Conservation (phyloP, 2,329 filamentous ascomycete genomes). For the Botrytis squamosa region DNA sequence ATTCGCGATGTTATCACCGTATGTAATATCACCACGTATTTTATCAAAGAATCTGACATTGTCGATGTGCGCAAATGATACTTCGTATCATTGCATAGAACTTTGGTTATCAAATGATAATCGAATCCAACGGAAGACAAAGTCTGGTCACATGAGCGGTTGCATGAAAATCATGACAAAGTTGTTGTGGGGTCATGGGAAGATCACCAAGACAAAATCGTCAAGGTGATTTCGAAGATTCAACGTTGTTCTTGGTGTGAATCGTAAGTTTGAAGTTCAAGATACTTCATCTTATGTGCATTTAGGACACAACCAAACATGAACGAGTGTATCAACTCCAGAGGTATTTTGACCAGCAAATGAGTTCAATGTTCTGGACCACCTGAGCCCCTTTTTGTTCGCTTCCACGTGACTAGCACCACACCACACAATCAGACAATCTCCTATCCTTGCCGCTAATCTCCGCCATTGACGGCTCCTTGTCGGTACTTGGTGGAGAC, state of each 20-base stretch:
- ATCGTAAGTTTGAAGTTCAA: neutral
- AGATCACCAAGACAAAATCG: neutral
- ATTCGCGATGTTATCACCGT: neutral
- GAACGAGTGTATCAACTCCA: neutral
- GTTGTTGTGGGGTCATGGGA: neutral
- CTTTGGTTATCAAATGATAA: neutral
- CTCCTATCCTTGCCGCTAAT: slow-evolving; percentile 9
- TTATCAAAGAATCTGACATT: neutral
- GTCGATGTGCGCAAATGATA: neutral
- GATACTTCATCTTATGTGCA: neutral
- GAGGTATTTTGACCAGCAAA: neutral
- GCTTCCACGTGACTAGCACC: neutral
- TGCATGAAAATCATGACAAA: slow-evolving; percentile 3
- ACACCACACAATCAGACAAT: neutral
- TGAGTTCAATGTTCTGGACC: neutral
- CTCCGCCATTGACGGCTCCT: neutral
- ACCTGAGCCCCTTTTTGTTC: neutral
- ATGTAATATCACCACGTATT: neutral
- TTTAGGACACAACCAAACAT: neutral
- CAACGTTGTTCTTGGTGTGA: too few relatives aligned
- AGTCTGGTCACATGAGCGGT: neutral
- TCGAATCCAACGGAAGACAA: neutral
- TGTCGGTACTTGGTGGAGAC: slow-evolving; percentile 17
- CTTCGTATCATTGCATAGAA: neutral
- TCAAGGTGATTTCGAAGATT: neutral